Evolutionary conservation across 2,329 filamentous ascomycete species (phyloP), one percentile per base, ranked within the genome.

Genomic region (Hypoxylon sp.): DNA sequence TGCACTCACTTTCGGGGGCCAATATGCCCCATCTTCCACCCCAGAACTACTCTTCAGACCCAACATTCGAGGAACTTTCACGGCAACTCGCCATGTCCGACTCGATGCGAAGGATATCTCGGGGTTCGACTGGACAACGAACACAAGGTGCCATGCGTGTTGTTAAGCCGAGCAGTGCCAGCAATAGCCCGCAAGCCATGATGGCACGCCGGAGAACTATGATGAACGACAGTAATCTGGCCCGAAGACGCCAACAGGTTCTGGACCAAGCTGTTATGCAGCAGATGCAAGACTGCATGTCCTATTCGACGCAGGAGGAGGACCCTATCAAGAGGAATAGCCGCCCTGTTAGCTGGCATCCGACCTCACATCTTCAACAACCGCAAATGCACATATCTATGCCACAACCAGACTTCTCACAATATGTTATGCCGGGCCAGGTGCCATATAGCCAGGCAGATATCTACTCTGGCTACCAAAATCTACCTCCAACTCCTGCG

Each of bases 311-410:
- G 30, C 69, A 73, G 33, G 75, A 73, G 33, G 75, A 77, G 60
- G 75, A 78, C 24, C 77, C 74, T 3, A 65, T 77, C 38, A 79
- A 76, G 71, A 76, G 79, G 73, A 77, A 82, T 38, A 78, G 79
- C 54, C 85, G 91, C 42, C 91, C 91, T 4, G 81, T 92, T 46
- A 93, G 91, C 81, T 93, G 91, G 91, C 91, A 93, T 75, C 89
- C 91, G 2, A 85, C 86, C 20, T 86, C 89, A 8, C 82, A 86
- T 61, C 77, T 81, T 68, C 75, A 78, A 59, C 72, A 78, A 61
- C 77, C 74, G 32, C 74, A 79, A 14, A 77, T 78, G 63, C 76
- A 78, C 49, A 78, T 80, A 54, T 73, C 77, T 70, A 65, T 73
- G 52, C 73, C 74, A 42, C 79, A 80, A 18, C 76, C 77, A 60